A percentile compares a stretch with the other conserved stretches of the same genome.
Conservation (phyloP, 164 flowering plant genomes). For the Vitis rotundifolia region DNA sequence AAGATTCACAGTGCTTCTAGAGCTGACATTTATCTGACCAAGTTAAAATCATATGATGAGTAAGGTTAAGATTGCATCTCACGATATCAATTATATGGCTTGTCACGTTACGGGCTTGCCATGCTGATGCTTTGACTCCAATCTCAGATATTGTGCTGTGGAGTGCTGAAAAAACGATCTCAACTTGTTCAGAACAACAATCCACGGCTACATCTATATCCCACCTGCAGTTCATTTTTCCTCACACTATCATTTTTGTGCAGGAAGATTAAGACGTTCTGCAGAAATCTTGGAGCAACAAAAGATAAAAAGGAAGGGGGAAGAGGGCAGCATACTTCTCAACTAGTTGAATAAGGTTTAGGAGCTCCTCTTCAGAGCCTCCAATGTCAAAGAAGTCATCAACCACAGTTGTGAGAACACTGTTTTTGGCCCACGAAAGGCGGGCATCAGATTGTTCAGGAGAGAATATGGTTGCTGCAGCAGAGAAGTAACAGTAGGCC, state of each 20-base stretch:
- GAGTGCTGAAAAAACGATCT: conserved; percentile 65
- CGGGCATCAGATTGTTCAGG: conserved; percentile 73
- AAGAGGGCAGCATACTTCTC: conserved; percentile 36
- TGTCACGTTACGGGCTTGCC: conserved; percentile 57
- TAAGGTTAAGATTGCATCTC: conserved; percentile 20
- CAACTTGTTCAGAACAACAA: conserved; percentile 54
- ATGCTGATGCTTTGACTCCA: conserved; percentile 48
- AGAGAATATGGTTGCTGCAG: conserved; percentile 49
- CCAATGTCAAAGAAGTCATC: conserved; percentile 80
- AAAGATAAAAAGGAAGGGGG: conserved; percentile 1
- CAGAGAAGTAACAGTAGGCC: conserved; percentile 75
- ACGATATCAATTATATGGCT: conserved; percentile 61
- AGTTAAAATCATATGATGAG: background rate
- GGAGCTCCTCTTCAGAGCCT: conserved; percentile 63
- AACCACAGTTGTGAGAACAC: conserved; percentile 65
- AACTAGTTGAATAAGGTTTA: conserved; percentile 46
- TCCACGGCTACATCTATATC: conserved; percentile 35
- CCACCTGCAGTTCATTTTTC: conserved; percentile 44
- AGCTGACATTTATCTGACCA: too few species aligned
- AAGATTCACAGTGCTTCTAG: background rate
- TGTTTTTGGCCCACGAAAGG: conserved; percentile 68
- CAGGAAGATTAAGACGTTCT: background rate
- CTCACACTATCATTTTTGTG: background rate
- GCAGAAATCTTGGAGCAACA: background rate
- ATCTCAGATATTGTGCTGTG: conserved; percentile 55